These are phyloP conservation scores for Eremothecium gossypii DNA, from an alignment of 1,139 yeast genomes.

Conservation along the genomic window DNA sequence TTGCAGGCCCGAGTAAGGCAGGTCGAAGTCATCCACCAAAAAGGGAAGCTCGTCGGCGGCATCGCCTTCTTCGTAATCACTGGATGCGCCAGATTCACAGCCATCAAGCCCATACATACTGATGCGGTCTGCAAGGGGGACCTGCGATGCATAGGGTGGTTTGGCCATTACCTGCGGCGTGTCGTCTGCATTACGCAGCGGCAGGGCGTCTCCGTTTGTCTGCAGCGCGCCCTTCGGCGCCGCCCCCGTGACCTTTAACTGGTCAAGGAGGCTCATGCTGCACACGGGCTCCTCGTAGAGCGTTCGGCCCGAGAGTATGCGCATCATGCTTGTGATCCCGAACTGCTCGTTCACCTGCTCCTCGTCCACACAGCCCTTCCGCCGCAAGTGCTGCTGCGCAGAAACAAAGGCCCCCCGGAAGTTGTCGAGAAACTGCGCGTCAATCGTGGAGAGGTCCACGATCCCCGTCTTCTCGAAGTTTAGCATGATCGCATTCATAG, in stretches of 20 bases:
- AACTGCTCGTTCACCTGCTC: slow-evolving; percentile 1
- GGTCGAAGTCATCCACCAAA: slow-evolving; percentile 1
- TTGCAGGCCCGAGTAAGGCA: slow-evolving; percentile 1
- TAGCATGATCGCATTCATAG: slow-evolving; percentile 1
- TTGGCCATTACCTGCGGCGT: background rate
- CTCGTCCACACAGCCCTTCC: slow-evolving; percentile 2
- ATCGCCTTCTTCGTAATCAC: background rate
- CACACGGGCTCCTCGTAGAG: slow-evolving; percentile 2
- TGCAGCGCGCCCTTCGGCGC: background rate
- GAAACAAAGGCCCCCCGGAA: slow-evolving; percentile 1
- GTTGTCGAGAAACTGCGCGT: background rate
- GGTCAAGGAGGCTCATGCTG: slow-evolving; percentile 1
- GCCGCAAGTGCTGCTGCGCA: slow-evolving; percentile 1
- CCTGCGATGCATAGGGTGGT: slow-evolving; percentile 1
- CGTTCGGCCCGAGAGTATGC: slow-evolving; percentile 2
- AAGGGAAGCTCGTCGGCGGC: slow-evolving; percentile 1
- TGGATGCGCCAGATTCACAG: background rate
- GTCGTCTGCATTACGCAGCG: too few species aligned
- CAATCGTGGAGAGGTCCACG: slow-evolving; percentile 1
- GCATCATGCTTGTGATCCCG: slow-evolving; percentile 4
- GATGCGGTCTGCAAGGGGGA: slow-evolving; percentile 2
- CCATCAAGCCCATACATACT: slow-evolving; percentile 1
- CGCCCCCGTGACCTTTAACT: background rate
- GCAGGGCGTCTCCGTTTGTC: too few species aligned
- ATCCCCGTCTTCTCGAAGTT: slow-evolving; percentile 3